Conservation (phyloP, 176 grass and related monocot species). For the Guadua angustifolia region DNA sequence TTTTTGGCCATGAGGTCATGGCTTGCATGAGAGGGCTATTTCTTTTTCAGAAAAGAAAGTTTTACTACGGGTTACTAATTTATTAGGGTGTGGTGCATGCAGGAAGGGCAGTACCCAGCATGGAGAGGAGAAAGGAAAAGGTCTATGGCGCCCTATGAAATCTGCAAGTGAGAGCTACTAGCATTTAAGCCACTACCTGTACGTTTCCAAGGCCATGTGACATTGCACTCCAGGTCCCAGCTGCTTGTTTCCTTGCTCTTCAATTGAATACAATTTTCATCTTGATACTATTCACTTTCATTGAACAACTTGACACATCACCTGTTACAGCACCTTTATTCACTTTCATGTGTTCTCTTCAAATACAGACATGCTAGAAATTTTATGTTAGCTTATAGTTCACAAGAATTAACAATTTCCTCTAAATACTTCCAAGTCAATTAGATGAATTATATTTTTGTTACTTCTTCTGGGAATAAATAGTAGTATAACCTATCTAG, state of each 20-base stretch:
- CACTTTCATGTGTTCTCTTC: too few species aligned
- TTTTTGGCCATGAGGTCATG: slow-evolving; percentile 57
- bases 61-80: not conserved
- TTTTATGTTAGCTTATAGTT: too few species aligned
- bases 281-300: too few species aligned
- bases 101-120: slow-evolving; percentile 25
- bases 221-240: slow-evolving; percentile 3
- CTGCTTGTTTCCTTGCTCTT: slow-evolving; percentile 45
- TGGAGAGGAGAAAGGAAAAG: slow-evolving; percentile 24
- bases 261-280: too few species aligned
- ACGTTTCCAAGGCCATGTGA: slow-evolving; percentile 52
- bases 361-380: too few species aligned
- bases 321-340: too few species aligned
- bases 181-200: slow-evolving; percentile 42
- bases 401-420: too few species aligned
- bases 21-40: slow-evolving; percentile 46
- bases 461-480: too few species aligned
- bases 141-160: slow-evolving; percentile 39
- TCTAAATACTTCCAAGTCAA: too few species aligned
- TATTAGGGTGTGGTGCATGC: slow-evolving; percentile 35
- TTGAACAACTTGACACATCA: too few species aligned
- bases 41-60: not conserved
- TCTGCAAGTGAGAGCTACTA: slow-evolving; percentile 33
- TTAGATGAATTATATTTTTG: too few species aligned
- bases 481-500: too few species aligned